phyloP scores from a whole-genome alignment of 2,329 filamentous ascomycete genomes.

The Fusarium liriodendri region DNA sequence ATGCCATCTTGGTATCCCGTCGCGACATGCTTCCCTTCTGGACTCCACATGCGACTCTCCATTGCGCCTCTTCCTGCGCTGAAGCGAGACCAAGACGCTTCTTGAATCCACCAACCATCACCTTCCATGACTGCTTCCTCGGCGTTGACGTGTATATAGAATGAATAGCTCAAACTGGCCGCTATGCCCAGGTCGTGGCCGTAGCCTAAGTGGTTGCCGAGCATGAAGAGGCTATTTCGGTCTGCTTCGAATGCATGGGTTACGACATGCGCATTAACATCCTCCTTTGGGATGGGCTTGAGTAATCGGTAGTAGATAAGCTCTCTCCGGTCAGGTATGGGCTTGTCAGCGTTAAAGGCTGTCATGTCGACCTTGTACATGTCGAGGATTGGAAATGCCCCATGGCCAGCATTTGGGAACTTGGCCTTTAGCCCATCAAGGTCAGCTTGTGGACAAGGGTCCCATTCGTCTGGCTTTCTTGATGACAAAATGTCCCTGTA shows the following conservation, averaged over 20 bases:
- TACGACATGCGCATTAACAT: constrained; percentile 58
- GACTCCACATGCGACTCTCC: constrained; percentile 65
- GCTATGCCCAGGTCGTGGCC: constrained; percentile 55
- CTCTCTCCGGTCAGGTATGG: constrained; percentile 59
- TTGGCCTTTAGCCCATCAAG: constrained; percentile 52
- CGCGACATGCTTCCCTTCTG: constrained; percentile 62
- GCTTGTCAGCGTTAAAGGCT: constrained; percentile 55
- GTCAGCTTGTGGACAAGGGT: constrained; percentile 58
- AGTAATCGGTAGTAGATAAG: constrained; percentile 62
- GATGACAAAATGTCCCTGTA: constrained; percentile 55
- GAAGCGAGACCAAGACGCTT: constrained; percentile 60
- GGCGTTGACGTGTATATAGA: constrained; percentile 63
- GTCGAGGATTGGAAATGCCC: constrained; percentile 61
- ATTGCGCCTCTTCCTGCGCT: constrained; percentile 60
- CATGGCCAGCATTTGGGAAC: constrained; percentile 52
- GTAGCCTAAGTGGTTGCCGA: constrained; percentile 60
- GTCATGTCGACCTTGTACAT: constrained; percentile 67
- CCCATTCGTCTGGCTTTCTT: constrained; percentile 55
- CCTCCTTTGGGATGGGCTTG: constrained; percentile 53
- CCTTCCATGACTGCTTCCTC: constrained; percentile 60
- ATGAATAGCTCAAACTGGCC: constrained; percentile 62
- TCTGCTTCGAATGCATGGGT: constrained; percentile 65
- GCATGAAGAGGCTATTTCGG: constrained; percentile 65
- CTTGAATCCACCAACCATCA: constrained; percentile 65
- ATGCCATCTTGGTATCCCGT: constrained; percentile 67